phyloP scores from a whole-genome alignment of 495 filamentous ascomycete species.

The Penicillium soppii region DNA sequence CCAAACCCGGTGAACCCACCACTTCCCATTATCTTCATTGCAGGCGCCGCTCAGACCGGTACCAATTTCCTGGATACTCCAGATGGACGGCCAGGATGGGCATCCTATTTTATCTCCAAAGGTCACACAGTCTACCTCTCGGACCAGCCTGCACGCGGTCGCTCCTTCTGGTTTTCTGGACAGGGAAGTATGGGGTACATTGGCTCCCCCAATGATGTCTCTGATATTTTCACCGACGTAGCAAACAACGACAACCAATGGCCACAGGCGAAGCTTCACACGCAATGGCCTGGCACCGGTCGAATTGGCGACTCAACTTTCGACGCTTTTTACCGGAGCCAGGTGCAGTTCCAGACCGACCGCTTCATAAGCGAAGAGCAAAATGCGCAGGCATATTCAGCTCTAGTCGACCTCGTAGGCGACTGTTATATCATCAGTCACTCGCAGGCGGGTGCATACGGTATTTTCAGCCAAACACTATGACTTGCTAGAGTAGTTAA shows the following conservation, averaged over 20 bases:
- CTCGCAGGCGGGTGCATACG: constrained; percentile 28
- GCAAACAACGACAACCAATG: constrained; percentile 33
- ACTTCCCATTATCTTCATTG: constrained; percentile 47
- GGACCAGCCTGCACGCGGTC: constrained; percentile 43
- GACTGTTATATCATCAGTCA: constrained; percentile 30
- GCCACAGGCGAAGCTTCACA: constrained; percentile 46
- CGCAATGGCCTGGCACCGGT: constrained; percentile 56
- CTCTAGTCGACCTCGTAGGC: constrained; percentile 33
- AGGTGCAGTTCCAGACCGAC: constrained; percentile 26
- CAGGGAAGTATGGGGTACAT: constrained; percentile 3
- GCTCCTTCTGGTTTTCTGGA: constrained; percentile 15
- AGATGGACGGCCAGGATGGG: constrained; percentile 52
- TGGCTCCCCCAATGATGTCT: constrained; percentile 23
- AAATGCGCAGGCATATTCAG: constrained; percentile 22
- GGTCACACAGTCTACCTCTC: constrained; percentile 48
- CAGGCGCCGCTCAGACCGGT: constrained; percentile 45
- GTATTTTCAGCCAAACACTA: not conserved
- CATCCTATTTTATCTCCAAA: constrained; percentile 45
- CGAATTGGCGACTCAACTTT: constrained; percentile 48
- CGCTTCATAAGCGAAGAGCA: constrained; percentile 17
- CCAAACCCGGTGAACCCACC: constrained; percentile 4
- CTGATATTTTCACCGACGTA: constrained; percentile 38
- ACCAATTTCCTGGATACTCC: constrained; percentile 52
- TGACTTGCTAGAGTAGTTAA: not conserved
- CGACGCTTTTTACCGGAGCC: constrained; percentile 39